Percentiles rank a stretch among this genome's conserved stretches.
Evolutionary conservation across 73 alveolate species (phyloP).

Genomic region (Blepharisma stoltei): DNA sequence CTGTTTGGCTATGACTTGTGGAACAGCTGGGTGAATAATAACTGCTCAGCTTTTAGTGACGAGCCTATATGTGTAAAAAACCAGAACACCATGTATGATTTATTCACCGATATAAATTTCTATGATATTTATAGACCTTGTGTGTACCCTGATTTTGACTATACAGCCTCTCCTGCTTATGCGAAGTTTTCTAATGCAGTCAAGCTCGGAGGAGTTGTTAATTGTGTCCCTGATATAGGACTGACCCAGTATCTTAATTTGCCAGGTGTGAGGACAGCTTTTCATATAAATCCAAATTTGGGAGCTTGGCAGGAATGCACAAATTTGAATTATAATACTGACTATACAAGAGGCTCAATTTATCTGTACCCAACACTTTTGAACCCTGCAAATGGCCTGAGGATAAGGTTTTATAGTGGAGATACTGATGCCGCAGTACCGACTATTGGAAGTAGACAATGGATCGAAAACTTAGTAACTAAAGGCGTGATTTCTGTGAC

Average conservation of each 20-base stretch:
- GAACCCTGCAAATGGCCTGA: slow-evolving; percentile 7
- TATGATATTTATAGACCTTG: slow-evolving; percentile 56
- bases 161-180: not conserved
- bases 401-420: slow-evolving; percentile 65
- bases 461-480: slow-evolving; percentile 46
- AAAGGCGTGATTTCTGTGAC: slow-evolving; percentile 24
- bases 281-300: too few species aligned
- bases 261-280: too few species aligned
- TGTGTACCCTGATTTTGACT: slow-evolving; percentile 36
- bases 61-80: slow-evolving; percentile 28
- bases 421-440: slow-evolving; percentile 84
- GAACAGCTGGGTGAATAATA: slow-evolving; percentile 21
- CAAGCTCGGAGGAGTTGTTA: too few species aligned
- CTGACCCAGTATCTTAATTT: too few species aligned
- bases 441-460: slow-evolving; percentile 72
- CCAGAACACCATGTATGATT: slow-evolving; percentile 30
- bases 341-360: slow-evolving; percentile 29
- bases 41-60: not conserved
- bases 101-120: slow-evolving; percentile 39
- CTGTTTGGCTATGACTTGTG: not conserved
- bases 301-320: slow-evolving; percentile 10
- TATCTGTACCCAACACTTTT: slow-evolving; percentile 48
- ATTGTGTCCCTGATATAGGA: too few species aligned
- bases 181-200: not conserved
- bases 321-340: not conserved